These are phyloP conservation scores for Hypericum androsaemum DNA, from an alignment of 345 rosid species.

Conservation along the genomic window DNA sequence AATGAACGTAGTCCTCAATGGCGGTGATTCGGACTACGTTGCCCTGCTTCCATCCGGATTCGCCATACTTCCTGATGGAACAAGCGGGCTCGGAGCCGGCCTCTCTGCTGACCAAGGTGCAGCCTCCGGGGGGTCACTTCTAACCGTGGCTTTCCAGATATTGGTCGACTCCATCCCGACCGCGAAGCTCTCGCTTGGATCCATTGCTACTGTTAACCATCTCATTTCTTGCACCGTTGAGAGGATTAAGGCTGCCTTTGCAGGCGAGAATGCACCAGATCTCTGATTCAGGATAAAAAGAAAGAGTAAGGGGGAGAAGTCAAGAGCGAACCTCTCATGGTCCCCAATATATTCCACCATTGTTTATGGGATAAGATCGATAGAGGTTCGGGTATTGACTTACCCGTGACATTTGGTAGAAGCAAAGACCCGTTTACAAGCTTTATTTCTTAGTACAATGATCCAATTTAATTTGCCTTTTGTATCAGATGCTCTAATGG, in stretches of 20 bases:
- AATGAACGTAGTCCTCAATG: conserved; percentile 41
- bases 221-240: conserved; percentile 71
- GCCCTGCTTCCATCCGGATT: conserved; percentile 82
- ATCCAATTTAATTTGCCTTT: too few relatives aligned
- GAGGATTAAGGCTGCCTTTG: conserved; percentile 53
- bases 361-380: conserved; percentile 3
- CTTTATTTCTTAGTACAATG: neutral
- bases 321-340: conserved; percentile 91
- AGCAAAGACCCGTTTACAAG: neutral
- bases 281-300: conserved; percentile 5
- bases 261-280: conserved; percentile 27
- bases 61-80: conserved; percentile 59
- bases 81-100: conserved; percentile 15
- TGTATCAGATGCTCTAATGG: too few relatives aligned
- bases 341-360: conserved; percentile 17
- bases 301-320: conserved; percentile 45
- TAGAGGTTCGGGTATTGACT: conserved; percentile 93
- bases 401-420: conserved; percentile 13
- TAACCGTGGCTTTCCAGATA: conserved; percentile 76
- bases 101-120: conserved; percentile 8
- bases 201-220: conserved; percentile 70
- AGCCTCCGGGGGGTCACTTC: conserved; percentile 48
- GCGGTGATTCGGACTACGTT: conserved; percentile 66
- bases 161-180: conserved; percentile 69
- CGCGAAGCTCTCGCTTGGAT: conserved; percentile 68